phyloP scores from a whole-genome alignment of 257 asterid species.

The Cruciata laevipes region DNA sequence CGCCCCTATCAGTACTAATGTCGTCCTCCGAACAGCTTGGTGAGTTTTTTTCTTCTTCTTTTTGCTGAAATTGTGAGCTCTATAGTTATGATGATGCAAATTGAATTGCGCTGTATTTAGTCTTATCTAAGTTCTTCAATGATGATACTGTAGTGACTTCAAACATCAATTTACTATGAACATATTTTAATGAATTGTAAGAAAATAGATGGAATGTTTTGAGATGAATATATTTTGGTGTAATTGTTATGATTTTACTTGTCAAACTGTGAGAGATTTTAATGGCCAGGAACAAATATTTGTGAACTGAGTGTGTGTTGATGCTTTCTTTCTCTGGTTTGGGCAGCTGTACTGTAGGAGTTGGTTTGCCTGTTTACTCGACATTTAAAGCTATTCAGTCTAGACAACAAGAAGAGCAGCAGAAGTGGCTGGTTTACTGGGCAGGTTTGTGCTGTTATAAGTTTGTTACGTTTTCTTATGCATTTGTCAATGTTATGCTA shows the following conservation, averaged over 20 bases:
- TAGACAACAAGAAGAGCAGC: slow-evolving; percentile 56
- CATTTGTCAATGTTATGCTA: background rate
- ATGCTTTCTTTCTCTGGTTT: slow-evolving; percentile 19
- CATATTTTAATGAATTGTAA: background rate
- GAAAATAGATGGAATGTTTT: no score
- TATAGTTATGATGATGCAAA: background rate
- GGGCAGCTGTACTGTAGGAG: slow-evolving; percentile 82
- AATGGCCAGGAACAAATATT: no score
- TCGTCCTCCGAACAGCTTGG: slow-evolving; percentile 83
- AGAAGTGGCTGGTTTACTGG: slow-evolving; percentile 92
- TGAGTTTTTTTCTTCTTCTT: slow-evolving; percentile 35
- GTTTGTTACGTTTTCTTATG: background rate
- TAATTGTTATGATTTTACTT: no score
- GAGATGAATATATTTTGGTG: no score
- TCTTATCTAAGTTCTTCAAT: background rate
- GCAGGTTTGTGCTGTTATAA: slow-evolving; percentile 55
- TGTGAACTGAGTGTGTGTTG: background rate
- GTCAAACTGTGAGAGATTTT: no score
- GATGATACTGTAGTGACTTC: background rate
- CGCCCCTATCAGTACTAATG: slow-evolving; percentile 64
- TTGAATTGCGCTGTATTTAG: background rate
- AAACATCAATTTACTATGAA: no score
- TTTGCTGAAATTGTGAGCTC: background rate
- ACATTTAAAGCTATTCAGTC: slow-evolving; percentile 93
- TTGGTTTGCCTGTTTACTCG: slow-evolving; percentile 84